A percentile compares a stretch with the other conserved stretches of the same genome.
Conservation (phyloP, 2,329 filamentous ascomycete genomes). For the Xylaria hypoxylon region DNA sequence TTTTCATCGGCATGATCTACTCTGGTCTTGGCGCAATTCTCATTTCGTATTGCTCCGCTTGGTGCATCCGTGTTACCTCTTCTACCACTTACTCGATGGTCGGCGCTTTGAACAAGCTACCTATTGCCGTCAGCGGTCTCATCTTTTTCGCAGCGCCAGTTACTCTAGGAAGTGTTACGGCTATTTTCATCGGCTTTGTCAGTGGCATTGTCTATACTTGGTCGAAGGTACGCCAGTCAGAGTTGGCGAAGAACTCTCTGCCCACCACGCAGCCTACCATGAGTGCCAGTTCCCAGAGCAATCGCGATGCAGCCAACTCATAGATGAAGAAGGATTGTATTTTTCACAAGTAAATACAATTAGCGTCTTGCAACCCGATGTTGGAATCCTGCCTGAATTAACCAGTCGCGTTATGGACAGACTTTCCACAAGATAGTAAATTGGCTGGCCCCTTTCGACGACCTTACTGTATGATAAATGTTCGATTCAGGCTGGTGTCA, state of each 20-base stretch:
- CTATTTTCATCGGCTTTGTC: slow-evolving; percentile 90
- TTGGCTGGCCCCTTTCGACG: slow-evolving; percentile 35
- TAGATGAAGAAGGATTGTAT: slow-evolving; percentile 49
- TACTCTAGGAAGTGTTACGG: slow-evolving; percentile 90
- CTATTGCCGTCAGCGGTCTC: slow-evolving; percentile 90
- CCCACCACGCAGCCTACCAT: slow-evolving; percentile 78
- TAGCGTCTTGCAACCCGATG: slow-evolving; percentile 11
- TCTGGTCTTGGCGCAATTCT: slow-evolving; percentile 94
- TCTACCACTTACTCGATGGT: slow-evolving; percentile 99
- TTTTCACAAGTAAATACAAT: slow-evolving; percentile 30
- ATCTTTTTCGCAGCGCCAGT: slow-evolving; percentile 96
- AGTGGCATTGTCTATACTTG: slow-evolving; percentile 92
- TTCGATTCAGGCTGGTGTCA: slow-evolving; percentile 39
- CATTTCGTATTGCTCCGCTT: slow-evolving; percentile 99
- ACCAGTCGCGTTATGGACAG: slow-evolving; percentile 35
- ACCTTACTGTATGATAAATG: slow-evolving; percentile 49
- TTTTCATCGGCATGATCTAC: slow-evolving; percentile 91
- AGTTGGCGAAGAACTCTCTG: slow-evolving; percentile 71
- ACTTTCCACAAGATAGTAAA: slow-evolving; percentile 38
- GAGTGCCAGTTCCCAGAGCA: slow-evolving; percentile 92
- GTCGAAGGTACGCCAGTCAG: slow-evolving; percentile 84
- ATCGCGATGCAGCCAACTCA: slow-evolving; percentile 84
- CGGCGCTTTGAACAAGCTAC: slow-evolving; percentile 96
- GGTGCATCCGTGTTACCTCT: slow-evolving; percentile 97
- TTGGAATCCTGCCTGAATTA: slow-evolving; percentile 22